Base-by-base conservation (phyloP, 176 grass and related monocot species). In the Pontederia paniculata region DNA sequence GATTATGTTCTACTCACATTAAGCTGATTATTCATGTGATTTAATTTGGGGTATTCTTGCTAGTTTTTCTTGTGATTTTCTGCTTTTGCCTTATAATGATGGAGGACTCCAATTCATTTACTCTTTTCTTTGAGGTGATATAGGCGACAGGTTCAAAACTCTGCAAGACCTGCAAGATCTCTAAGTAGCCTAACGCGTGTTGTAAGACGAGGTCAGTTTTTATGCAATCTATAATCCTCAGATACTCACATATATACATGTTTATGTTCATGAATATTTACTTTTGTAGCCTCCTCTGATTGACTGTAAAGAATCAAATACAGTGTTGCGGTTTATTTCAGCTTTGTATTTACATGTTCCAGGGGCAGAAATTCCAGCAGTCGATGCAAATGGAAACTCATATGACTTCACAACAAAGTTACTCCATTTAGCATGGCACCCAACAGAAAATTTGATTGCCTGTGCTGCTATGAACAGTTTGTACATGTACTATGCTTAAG, bases 341-440 rank as follows among this genome's bases (percentile, higher is more conserved):
- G 71, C 21, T 17, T 46, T 58, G 14, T 41, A 50, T 50, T 45
- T 11, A 72, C 66, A 42, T 77, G 44, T 28, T 19, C 76, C 77
- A 82, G 84, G 89, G 53, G 58, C 68, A 52, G 89, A 88, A 59
- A 67, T 22, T 59, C 70, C 68, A 42, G 84, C 63, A 71, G 73
- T 81, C 66, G 89, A 88, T 49, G 77, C 56, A 25, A 88, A 88
- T 20, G 89, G 89, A 42, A 95, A 88, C 51, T 62, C 81, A 21
- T 84, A 88, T 51, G 89, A 88, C 44, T 76, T 95, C 55, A 77
- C 55, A 60, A 95, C 81, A 56, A 95, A 88, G 68, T 81, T 95
- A 69, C 85, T 95, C 56, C 89, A 95, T 88, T 84, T 95, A 63
- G 89, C 84, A 45, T 95, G 89, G 89, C 89, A 95, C 52, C 89